Evolutionary conservation across 768 basidiomycete species (phyloP), one percentile per base, ranked within the genome.

Genomic region (Suillus decipiens): DNA sequence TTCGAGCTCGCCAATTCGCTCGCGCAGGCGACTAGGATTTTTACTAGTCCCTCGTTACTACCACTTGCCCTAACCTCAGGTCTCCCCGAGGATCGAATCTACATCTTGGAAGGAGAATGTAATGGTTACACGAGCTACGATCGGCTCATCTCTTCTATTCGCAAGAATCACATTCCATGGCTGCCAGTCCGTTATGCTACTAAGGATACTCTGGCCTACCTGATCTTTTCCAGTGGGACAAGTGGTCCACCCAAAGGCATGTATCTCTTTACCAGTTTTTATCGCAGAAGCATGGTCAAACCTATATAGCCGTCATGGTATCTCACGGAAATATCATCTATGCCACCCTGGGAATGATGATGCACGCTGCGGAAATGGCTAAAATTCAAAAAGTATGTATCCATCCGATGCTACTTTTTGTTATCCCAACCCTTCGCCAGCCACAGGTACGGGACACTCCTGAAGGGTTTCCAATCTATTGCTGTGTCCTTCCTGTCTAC

Each of bases 401-500:
- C 8, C 14, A 48, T 45, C 51, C 19, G 36, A 8, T 17, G 9
- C 7, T 37, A 14, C 9, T n/a, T 57, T 2, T 15, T 28, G 10
- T 5, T 28, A 7, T 60, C 15, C n/a, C 31, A 34, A 22, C 3
- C 17, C 22, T 9, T 39, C 11, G 5, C 36, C 47, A 82, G 80
- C 76, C 79, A 6, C 76, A 77, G 37, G 68, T 70, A 3, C 74
- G 73, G 1, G 55, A 64, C 3, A 79, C 73, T 9, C 80, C 79
- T 10, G 78, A 80, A 60, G 78, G 76, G 22, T 68, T 81, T 5
- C 80, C 81, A 0, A 69, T 83, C 3, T 62, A 65, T 1, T 77
- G 89, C 33, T 83, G 78, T 0, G 83, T 84, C 65, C 75, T 89
- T 5, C 89, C 89, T 0, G 71, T 89, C 31, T 83, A 88, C 66